These are phyloP conservation scores for Hypoxylon cercidicola DNA, from an alignment of 495 filamentous ascomycete genomes.

Conservation along the genomic window DNA sequence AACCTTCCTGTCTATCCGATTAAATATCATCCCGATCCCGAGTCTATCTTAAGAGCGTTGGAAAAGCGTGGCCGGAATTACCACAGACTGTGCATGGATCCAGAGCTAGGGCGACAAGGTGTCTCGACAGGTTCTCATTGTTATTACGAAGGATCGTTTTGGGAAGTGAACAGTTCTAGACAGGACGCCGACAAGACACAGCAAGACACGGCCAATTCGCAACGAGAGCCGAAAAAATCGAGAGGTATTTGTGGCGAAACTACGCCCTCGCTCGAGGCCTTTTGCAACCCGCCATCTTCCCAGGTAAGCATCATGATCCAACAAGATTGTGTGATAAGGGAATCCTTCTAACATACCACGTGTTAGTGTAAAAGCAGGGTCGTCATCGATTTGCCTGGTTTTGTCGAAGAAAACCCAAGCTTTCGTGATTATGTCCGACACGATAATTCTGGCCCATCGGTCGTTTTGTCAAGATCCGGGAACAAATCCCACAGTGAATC, in stretches of 20 bases:
- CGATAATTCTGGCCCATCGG: slow-evolving; percentile 4
- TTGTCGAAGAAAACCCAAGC: slow-evolving; percentile 13
- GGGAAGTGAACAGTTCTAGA: not conserved
- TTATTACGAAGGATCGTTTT: slow-evolving; percentile 8
- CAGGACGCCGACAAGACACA: not conserved
- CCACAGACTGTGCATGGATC: slow-evolving; percentile 1
- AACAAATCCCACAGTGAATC: not conserved
- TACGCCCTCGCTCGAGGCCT: not conserved
- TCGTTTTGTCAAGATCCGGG: slow-evolving; percentile 5
- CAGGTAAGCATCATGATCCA: not conserved
- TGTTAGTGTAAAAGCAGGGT: not conserved
- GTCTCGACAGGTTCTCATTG: slow-evolving; percentile 1
- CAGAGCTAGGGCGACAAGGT: not conserved
- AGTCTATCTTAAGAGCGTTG: not conserved
- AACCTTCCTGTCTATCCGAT: slow-evolving; percentile 4
- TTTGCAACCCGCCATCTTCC: slow-evolving; percentile 9
- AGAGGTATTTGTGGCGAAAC: slow-evolving; percentile 3
- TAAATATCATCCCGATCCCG: not conserved
- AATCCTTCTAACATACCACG: slow-evolving; percentile 1
- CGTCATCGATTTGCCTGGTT: slow-evolving; percentile 11
- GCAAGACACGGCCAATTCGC: not conserved
- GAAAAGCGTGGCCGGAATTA: not conserved
- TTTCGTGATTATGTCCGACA: slow-evolving; percentile 9
- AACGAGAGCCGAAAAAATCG: slow-evolving; percentile 1
- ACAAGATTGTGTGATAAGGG: not conserved